A percentile compares a stretch with the other conserved stretches of the same genome.
These are phyloP conservation scores for Hypoxylon sp. DNA, from an alignment of 2,329 filamentous ascomycete genomes.

Conservation along the genomic window DNA sequence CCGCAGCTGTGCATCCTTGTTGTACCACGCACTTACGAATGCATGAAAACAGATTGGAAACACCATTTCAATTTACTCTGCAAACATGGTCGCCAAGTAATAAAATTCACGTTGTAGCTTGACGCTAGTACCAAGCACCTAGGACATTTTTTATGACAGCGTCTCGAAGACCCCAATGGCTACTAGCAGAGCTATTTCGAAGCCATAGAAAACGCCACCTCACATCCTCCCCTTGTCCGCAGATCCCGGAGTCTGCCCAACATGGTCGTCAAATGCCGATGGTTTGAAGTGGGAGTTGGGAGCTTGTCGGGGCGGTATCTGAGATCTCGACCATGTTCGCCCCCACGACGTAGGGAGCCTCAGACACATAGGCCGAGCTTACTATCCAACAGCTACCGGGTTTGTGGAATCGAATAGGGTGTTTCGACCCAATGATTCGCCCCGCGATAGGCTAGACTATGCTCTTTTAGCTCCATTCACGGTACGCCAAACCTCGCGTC, in stretches of 20 bases:
- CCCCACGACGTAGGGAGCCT: constrained; percentile 26
- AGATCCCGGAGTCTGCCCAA: constrained; percentile 35
- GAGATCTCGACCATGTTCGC: constrained; percentile 23
- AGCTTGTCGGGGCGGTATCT: constrained; percentile 9
- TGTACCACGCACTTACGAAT: constrained; percentile 33
- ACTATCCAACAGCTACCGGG: constrained; percentile 27
- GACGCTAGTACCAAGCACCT: constrained; percentile 23
- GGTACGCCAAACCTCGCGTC: constrained; percentile 8
- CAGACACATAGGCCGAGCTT: constrained; percentile 6
- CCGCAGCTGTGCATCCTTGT: constrained; percentile 21
- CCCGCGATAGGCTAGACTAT: constrained; percentile 19
- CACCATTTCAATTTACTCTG: constrained; percentile 27
- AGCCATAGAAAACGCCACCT: constrained; percentile 37
- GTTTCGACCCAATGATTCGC: constrained; percentile 2
- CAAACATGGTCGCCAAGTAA: constrained; percentile 5
- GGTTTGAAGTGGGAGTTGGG: constrained; percentile 9
- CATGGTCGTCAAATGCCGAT: constrained; percentile 21
- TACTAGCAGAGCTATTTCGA: constrained; percentile 11
- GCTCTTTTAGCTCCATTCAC: constrained; percentile 16
- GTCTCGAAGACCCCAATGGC: constrained; percentile 18
- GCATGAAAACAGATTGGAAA: constrained; percentile 38
- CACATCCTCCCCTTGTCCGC: constrained; percentile 36
- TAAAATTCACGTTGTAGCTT: constrained; percentile 18
- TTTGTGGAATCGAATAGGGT: constrained; percentile 27
- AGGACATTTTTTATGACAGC: constrained; percentile 17